Evolutionary conservation across 495 filamentous ascomycete genomes (phyloP), one percentile per base, ranked within the genome.

Genomic region (Annulohypoxylon maeteangense): DNA sequence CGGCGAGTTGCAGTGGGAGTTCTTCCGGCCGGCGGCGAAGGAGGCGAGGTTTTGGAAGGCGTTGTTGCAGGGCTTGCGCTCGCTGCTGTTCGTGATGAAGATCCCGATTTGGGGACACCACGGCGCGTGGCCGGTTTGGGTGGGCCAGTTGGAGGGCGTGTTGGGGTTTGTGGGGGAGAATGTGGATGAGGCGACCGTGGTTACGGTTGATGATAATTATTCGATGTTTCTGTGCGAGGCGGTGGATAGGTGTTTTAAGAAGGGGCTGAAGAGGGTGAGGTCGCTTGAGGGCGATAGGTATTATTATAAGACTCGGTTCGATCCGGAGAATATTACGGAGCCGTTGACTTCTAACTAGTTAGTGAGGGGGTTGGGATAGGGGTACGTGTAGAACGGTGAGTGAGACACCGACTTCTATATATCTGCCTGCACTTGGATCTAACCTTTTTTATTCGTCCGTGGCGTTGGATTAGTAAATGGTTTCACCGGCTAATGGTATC

Each of bases 121-220:
- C 12, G 0, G 20, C 23, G 44, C 22, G 7, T 70, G 51, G 53
- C 47, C 55, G 14, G 38, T 29, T 32, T 70, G 61, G 44, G 55
- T 65, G 2, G 31, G 8, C 11, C 42, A 60, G 61, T 48, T 65
- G 2, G 68, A 71, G 48, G 27, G 10, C 7, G 48, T 71, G 47
- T 3, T 71, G 11, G 14, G 47, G 10, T 71, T 65, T 23, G 16
- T 71, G 3, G 61, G 67, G 8, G 68, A 57, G 40, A 12, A 50
- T 25, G 45, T 71, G 2, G 68, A 44, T 23, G 68, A 55, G 40
- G n/a, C 12, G 0, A 65, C 62, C 20, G 55, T 61, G 14, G 68
- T 71, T 1, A 44, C 14, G 20, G 23, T 65, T 8, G 68, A 71
- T 38, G 68, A 71, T 51, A 71, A 71, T 34, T 65, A 65, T 14